Base-by-base conservation (phyloP, 768 basidiomycete species). In the Phanerodontia chrysosporium region DNA sequence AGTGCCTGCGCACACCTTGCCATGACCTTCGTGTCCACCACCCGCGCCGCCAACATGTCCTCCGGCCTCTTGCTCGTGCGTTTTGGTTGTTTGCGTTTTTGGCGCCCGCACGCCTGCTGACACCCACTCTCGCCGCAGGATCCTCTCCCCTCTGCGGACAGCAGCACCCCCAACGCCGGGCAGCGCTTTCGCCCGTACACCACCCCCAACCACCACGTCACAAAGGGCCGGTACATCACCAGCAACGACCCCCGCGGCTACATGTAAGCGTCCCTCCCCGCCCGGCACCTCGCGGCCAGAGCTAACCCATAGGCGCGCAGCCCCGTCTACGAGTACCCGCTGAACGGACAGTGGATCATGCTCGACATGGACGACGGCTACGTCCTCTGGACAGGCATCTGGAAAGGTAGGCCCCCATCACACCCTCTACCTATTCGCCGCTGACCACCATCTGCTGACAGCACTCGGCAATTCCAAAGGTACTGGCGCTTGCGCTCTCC, bases 321-420 rank as follows among this genome's bases (percentile, higher is more conserved):
- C 56, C 90, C 91, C 13, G 92, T 95, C 12, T 94, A 90, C 67
- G 92, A 95, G 70, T 95, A 93, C 66, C 90, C 90, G 1, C 78
- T 95, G 57, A 91, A 92, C 62, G 89, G 87, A 22, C 91, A 94
- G 67, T 92, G 91, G 89, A 90, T 95, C 67, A 94, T 95, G 92
- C 92, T 94, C 83, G 92, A 95, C 75, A 89, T 91, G 68, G 92
- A 95, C 70, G 92, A 93, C 69, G 92, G 92, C 2, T 94, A 92
- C 70, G 87, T 95, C 58, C 77, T 93, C 18, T 95, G 92, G 92
- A 95, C 93, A 1, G 90, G 91, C 10, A 95, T 95, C 55, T 95
- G 92, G 92, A 95, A 95, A 80, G 92, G 91, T 91, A 59, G 60
- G 76, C 61, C 10, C 0, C 13, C 27, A n/a, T 39, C 9, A 16